Base-by-base conservation (phyloP, 108 stramenopile genomes). In the Cylindrotheca fusiformis region DNA sequence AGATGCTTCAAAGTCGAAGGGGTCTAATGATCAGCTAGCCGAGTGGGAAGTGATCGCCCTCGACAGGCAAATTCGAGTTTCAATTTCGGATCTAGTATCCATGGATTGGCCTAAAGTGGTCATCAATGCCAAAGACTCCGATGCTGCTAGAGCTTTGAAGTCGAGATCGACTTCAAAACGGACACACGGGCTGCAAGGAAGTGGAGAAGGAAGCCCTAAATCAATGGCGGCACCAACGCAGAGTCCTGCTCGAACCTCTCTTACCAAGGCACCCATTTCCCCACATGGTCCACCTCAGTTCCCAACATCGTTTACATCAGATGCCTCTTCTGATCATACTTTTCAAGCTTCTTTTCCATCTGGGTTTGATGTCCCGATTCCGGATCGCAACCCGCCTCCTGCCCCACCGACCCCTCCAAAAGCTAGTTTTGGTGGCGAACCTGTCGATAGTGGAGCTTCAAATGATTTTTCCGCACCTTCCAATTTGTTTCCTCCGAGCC, bases 31-130 rank as follows among this genome's bases (percentile, higher is more conserved):
- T n/a, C 54, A 74, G 0, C 59, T 93, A 48, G 85, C 86, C 3
- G 88, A 93, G 56, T 90, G 91, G 91, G 92, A 93, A 59, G 75
- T 86, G 0, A 62, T 88, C 20, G 85, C 85, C 0, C 71, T 93
- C 4, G 92, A 90, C 54, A 63, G 63, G 33, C 71, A 84, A 44
- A 86, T 90, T 28, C 63, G 85, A 14, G 63, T 83, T 30, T 86
- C 86, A 30, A 86, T 93, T 31, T 58, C 75, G 32, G 81, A 85
- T 53, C 65, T 90, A 17, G 74, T 90, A 32, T 76, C 80, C 18
- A 76, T 55, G 52, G 88, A 90, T 63, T 93, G 92, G 92, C 76
- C 82, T 32, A 59, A 74, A 6, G 82, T 83, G 45, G 68, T 62
- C 18, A 58, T 57, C 25, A 48, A 54, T 22, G 46, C 54, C 58